These are phyloP conservation scores for Paxillus ammoniavirescens DNA, from an alignment of 768 basidiomycete genomes.

Conservation along the genomic window DNA sequence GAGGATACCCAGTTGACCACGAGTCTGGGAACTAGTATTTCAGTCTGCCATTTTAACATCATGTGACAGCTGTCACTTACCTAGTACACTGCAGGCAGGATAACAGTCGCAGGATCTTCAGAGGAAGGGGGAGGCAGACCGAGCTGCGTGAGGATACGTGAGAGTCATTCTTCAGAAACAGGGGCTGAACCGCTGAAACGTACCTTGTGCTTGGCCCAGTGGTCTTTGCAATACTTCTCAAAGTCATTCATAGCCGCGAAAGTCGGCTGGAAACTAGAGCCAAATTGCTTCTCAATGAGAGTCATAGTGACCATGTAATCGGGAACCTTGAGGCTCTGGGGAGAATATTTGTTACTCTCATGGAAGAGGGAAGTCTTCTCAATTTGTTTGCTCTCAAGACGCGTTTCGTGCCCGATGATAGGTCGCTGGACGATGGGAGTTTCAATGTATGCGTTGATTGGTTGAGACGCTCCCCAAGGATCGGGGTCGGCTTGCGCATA, in stretches of 20 bases:
- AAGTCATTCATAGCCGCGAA: background rate
- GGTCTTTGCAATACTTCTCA: background rate
- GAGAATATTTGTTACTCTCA: slow-evolving; percentile 2
- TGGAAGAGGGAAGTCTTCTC: background rate
- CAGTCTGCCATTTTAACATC: background rate
- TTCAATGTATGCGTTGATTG: slow-evolving; percentile 4
- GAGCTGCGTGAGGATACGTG: background rate
- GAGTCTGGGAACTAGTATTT: background rate
- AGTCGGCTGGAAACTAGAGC: background rate
- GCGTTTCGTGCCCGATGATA: slow-evolving; percentile 2
- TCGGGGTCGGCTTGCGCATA: background rate
- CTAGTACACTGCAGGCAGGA: background rate
- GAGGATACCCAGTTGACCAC: background rate
- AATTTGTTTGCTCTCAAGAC: slow-evolving; percentile 1
- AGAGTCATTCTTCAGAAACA: background rate
- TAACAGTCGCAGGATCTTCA: background rate
- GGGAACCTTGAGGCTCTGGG: background rate
- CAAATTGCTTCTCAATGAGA: background rate
- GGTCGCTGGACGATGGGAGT: background rate
- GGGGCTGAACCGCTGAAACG: background rate
- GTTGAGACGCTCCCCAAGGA: slow-evolving; percentile 4
- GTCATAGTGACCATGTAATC: background rate
- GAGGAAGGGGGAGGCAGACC: background rate
- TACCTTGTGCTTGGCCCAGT: background rate
- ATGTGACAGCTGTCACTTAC: background rate